Percentiles rank a stretch among this genome's conserved stretches.
These are phyloP conservation scores for Xylaria sp. DNA, from an alignment of 2,329 filamentous ascomycete genomes.

Conservation along the genomic window DNA sequence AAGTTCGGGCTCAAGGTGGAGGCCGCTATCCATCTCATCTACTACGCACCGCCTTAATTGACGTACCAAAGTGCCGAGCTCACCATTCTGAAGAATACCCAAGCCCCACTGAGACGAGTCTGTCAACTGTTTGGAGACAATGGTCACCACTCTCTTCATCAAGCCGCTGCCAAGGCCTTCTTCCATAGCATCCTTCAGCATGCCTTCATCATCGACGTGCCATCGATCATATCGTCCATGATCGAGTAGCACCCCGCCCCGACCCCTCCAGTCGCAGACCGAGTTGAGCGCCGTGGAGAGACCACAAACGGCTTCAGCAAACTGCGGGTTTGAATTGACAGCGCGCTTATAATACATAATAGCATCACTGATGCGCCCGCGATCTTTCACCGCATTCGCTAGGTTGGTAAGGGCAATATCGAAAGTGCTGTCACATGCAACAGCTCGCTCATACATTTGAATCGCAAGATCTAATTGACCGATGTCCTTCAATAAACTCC, in stretches of 20 bases:
- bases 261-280: conserved; percentile 92
- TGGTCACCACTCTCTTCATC: conserved; percentile 89
- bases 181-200: conserved; percentile 78
- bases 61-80: conserved; percentile 62
- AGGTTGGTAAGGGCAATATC: conserved; percentile 97
- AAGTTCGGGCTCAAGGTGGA: conserved; percentile 57
- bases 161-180: conserved; percentile 77
- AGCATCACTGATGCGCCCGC: conserved; percentile 90
- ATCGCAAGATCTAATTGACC: conserved; percentile 92
- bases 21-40: conserved; percentile 49
- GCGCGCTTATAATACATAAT: conserved; percentile 92
- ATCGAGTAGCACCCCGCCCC: conserved; percentile 84
- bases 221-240: conserved; percentile 83
- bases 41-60: conserved; percentile 58
- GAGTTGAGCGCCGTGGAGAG: conserved; percentile 95
- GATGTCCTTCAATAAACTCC: conserved; percentile 94
- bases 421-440: conserved; percentile 91
- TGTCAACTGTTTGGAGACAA: conserved; percentile 86
- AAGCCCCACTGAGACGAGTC: conserved; percentile 90
- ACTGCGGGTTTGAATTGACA: conserved; percentile 91
- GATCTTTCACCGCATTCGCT: conserved; percentile 97
- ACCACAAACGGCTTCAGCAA: conserved; percentile 96
- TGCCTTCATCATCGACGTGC: conserved; percentile 89
- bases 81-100: conserved; percentile 70
- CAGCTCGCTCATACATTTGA: conserved; percentile 95